Evolutionary conservation across 768 basidiomycete species (phyloP).

Genomic region (Serendipita sp.): DNA sequence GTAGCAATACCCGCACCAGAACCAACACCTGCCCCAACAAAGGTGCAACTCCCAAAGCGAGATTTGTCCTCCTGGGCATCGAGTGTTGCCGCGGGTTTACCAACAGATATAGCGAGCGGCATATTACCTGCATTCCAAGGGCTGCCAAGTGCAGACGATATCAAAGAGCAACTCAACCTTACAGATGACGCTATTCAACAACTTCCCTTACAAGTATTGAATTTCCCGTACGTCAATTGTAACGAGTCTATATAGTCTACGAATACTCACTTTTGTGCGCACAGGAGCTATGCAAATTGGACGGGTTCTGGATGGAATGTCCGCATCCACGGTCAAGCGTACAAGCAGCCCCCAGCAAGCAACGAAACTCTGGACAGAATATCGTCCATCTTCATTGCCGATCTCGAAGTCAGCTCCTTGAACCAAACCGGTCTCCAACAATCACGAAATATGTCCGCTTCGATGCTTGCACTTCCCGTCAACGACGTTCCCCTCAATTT

Average conservation of each 20-base stretch:
- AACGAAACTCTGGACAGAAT: background rate
- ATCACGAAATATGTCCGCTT: slow-evolving; percentile 5
- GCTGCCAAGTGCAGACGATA: background rate
- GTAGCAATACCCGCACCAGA: background rate
- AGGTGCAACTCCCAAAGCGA: background rate
- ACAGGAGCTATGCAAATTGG: slow-evolving; percentile 5
- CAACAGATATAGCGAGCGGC: slow-evolving; percentile 1
- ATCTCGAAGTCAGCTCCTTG: background rate
- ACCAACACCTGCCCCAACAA: background rate
- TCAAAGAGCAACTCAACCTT: slow-evolving; percentile 1
- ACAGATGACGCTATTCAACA: background rate
- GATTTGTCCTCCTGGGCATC: slow-evolving; percentile 1
- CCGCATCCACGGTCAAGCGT: slow-evolving; percentile 4
- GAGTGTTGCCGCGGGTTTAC: background rate
- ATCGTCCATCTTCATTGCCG: slow-evolving; percentile 4
- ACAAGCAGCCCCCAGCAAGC: slow-evolving; percentile 1
- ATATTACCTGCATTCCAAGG: slow-evolving; percentile 3
- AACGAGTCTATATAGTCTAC: background rate
- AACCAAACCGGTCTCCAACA: background rate
- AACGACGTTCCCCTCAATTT: background rate
- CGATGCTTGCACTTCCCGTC: background rate
- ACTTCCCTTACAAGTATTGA: background rate
- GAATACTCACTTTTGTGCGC: background rate
- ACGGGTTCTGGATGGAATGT: background rate
- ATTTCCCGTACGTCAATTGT: background rate